These are phyloP conservation scores for Tetrahymena thermophila DNA, from an alignment of 73 alveolate genomes.

Conservation along the genomic window DNA sequence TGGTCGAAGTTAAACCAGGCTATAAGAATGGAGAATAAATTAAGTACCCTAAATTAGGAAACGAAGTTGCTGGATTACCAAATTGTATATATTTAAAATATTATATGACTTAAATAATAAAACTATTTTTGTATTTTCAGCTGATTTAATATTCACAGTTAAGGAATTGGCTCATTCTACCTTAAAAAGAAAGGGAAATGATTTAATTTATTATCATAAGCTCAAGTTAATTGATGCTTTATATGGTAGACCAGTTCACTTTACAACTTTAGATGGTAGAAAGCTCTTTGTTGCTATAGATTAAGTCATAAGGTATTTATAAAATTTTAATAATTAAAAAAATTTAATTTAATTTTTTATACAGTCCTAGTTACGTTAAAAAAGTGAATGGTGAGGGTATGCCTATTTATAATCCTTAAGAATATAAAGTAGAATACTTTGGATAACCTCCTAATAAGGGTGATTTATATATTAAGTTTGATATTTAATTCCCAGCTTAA, in stretches of 20 bases:
- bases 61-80: conserved; percentile 58
- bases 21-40: conserved; percentile 61
- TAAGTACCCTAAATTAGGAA: conserved; percentile 67
- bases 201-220: conserved; percentile 60
- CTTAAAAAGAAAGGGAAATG: conserved; percentile 74
- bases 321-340: not conserved
- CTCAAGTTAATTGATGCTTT: conserved; percentile 72
- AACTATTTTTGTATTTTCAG: conserved; percentile 24
- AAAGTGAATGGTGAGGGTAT: conserved; percentile 80
- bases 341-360: not conserved
- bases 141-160: conserved; percentile 67
- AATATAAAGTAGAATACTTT: conserved; percentile 34
- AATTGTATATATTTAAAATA: not conserved
- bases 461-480: conserved; percentile 42
- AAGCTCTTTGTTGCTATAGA: conserved; percentile 47
- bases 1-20: conserved; percentile 79
- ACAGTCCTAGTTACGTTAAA: conserved; percentile 69
- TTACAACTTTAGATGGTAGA: conserved; percentile 39
- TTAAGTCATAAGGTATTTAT: conserved; percentile 56
- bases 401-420: conserved; percentile 61
- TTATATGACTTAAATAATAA: not conserved
- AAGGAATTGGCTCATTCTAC: conserved; percentile 60
- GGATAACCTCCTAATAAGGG: conserved; percentile 43
- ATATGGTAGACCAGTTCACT: conserved; percentile 60
- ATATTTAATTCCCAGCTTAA: conserved; percentile 36